Conservation (phyloP, 2,329 filamentous ascomycete genomes). For the Myotisia sp. region DNA sequence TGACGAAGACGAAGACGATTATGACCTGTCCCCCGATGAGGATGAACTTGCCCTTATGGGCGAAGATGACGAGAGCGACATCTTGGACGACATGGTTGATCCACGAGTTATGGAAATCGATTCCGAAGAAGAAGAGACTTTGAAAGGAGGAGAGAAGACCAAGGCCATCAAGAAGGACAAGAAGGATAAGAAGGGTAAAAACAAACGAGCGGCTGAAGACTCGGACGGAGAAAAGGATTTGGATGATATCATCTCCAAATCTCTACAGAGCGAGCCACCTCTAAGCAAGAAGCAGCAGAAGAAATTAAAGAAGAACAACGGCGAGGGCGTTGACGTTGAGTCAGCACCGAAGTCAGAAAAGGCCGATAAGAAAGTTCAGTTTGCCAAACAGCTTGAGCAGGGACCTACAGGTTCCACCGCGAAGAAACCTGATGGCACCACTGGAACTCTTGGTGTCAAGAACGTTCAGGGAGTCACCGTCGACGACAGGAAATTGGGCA, state of each 20-base stretch:
- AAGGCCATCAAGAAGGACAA: conserved; percentile 68
- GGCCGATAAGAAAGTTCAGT: conserved; percentile 90
- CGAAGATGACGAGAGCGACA: conserved; percentile 53
- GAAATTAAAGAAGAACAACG: conserved; percentile 98
- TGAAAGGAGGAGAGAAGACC: conserved; percentile 30
- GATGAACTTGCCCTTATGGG: conserved; percentile 52
- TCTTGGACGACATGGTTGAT: conserved; percentile 62
- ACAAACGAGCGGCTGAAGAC: conserved; percentile 77
- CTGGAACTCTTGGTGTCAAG: conserved; percentile 53
- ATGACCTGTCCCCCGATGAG: conserved; percentile 67
- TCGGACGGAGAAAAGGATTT: conserved; percentile 49
- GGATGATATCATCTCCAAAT: conserved; percentile 74
- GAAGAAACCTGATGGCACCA: conserved; percentile 32
- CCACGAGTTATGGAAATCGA: conserved; percentile 74
- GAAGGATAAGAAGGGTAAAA: conserved; percentile 55
- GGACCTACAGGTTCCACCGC: conserved; percentile 58
- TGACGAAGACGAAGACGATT: conserved; percentile 54
- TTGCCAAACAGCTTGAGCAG: conserved; percentile 97
- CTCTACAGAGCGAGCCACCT: conserved; percentile 38
- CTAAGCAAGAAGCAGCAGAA: conserved; percentile 89
- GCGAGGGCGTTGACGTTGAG: conserved; percentile 53
- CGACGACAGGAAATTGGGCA: conserved; percentile 87
- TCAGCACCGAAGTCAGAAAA: conserved; percentile 40
- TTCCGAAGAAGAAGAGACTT: conserved; percentile 58
- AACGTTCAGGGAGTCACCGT: conserved; percentile 77